Percentiles rank a stretch among this genome's conserved stretches.
Evolutionary conservation across 805 yeast species (phyloP).

Genomic region (Blastobotrys robertii): DNA sequence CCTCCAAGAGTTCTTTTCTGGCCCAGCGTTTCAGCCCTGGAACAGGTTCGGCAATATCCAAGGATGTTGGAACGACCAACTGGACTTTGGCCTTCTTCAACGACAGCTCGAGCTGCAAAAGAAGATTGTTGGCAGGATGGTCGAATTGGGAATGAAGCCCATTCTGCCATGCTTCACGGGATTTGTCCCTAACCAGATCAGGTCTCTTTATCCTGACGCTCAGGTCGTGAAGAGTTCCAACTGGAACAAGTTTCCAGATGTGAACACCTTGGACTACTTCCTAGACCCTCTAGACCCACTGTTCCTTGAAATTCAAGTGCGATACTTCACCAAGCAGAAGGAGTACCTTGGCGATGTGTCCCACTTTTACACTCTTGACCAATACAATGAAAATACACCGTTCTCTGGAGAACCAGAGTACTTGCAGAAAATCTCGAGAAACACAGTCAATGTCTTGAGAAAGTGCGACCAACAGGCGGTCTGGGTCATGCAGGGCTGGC

Average conservation of each 20-base stretch:
- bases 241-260: slow-evolving; percentile 10
- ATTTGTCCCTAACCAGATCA: slow-evolving; percentile 7
- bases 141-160: slow-evolving; percentile 11
- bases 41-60: slow-evolving; percentile 13
- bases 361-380: slow-evolving; percentile 11
- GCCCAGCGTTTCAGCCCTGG: slow-evolving; percentile 11
- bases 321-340: slow-evolving; percentile 6
- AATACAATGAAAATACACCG: slow-evolving; percentile 11
- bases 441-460: slow-evolving; percentile 4
- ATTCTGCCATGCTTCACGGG: slow-evolving; percentile 13
- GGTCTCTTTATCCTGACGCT: slow-evolving; percentile 7
- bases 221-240: slow-evolving; percentile 3
- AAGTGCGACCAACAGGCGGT: slow-evolving; percentile 6
- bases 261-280: slow-evolving; percentile 9
- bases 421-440: slow-evolving; percentile 5
- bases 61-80: slow-evolving; percentile 9
- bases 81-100: slow-evolving; percentile 4
- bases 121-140: slow-evolving; percentile 7
- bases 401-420: slow-evolving; percentile 7
- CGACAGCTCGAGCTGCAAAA: slow-evolving; percentile 6
- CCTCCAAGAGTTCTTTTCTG: slow-evolving; percentile 7
- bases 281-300: slow-evolving; percentile 11
- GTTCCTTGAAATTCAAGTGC: slow-evolving; percentile 7
- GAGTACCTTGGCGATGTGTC: slow-evolving; percentile 3
- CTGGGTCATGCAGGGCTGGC: slow-evolving; percentile 13